Conservation (phyloP, 2,329 filamentous ascomycete species). For the Immersiporthe knoxdaviesiana region DNA sequence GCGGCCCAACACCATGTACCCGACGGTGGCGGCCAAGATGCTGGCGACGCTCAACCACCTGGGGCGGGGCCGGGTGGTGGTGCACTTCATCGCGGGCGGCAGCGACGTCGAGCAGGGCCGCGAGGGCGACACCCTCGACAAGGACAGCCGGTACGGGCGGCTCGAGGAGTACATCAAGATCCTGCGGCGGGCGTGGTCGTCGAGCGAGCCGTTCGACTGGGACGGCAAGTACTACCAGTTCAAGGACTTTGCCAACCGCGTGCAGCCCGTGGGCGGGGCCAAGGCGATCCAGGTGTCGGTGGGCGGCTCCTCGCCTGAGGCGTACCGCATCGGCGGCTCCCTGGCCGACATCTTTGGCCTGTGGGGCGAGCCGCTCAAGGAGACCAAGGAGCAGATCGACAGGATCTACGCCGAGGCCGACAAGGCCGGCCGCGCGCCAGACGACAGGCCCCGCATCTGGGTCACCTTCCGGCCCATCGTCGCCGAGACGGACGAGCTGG, state of each 20-base stretch:
- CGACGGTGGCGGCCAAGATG: conserved; percentile 64
- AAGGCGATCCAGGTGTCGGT: conserved; percentile 60
- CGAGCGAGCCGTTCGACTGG: conserved; percentile 63
- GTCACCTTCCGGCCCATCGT: conserved; percentile 66
- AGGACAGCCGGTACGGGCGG: conserved; percentile 60
- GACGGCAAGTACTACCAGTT: conserved; percentile 63
- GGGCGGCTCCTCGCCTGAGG: conserved; percentile 61
- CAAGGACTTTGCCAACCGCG: conserved; percentile 59
- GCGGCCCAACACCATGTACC: conserved; percentile 64
- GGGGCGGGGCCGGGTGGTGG: conserved; percentile 59
- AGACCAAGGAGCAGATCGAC: conserved; percentile 66
- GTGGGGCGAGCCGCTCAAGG: conserved; percentile 66
- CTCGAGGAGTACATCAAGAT: conserved; percentile 66
- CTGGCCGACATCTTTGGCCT: conserved; percentile 66
- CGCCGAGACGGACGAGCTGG: conserved; percentile 64
- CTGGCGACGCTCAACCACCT: conserved; percentile 65
- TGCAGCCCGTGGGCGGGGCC: conserved; percentile 54
- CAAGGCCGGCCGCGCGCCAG: conserved; percentile 53
- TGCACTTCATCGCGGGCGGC: conserved; percentile 66
- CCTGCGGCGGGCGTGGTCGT: conserved; percentile 60
- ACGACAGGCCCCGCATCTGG: conserved; percentile 62
- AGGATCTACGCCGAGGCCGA: conserved; percentile 61
- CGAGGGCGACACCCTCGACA: conserved; percentile 62
- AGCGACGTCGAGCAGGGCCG: conserved; percentile 62
- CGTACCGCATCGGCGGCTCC: conserved; percentile 61